phyloP scores from a whole-genome alignment of 495 filamentous ascomycete species.

The Hypomontagnella monticulosa region DNA sequence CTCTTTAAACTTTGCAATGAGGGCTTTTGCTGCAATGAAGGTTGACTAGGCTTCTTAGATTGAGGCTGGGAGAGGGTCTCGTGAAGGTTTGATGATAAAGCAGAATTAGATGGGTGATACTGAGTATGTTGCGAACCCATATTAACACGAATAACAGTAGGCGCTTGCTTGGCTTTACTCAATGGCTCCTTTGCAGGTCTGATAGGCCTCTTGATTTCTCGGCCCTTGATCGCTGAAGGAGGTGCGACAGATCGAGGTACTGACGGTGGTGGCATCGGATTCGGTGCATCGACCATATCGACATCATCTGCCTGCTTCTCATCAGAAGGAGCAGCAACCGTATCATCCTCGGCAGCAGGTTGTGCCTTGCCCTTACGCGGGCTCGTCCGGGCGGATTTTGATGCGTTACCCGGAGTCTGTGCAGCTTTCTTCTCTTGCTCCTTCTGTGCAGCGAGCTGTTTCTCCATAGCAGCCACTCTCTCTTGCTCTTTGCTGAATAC shows the following conservation, averaged over 20 bases:
- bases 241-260: slow-evolving; percentile 59
- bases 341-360: slow-evolving; percentile 48
- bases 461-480: slow-evolving; percentile 60
- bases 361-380: slow-evolving; percentile 62
- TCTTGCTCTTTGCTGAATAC: slow-evolving; percentile 70
- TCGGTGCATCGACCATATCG: slow-evolving; percentile 62
- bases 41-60: slow-evolving; percentile 69
- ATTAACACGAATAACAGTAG: slow-evolving; percentile 81
- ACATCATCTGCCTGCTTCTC: slow-evolving; percentile 53
- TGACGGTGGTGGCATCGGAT: slow-evolving; percentile 63
- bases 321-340: slow-evolving; percentile 51
- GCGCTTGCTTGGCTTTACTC: slow-evolving; percentile 75
- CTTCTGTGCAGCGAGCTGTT: slow-evolving; percentile 52
- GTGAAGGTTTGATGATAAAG: slow-evolving; percentile 65
- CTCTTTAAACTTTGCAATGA: slow-evolving; percentile 75
- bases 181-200: slow-evolving; percentile 75
- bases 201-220: slow-evolving; percentile 67
- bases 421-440: slow-evolving; percentile 52
- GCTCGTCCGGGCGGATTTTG: slow-evolving; percentile 58
- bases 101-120: slow-evolving; percentile 68
- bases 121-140: slow-evolving; percentile 69
- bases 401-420: slow-evolving; percentile 48
- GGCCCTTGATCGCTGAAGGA: slow-evolving; percentile 61
- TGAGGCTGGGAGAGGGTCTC: slow-evolving; percentile 65
- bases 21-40: slow-evolving; percentile 70